Conservation (phyloP, 192 early-diverging fungal species). For the Dissophora globulifera region DNA sequence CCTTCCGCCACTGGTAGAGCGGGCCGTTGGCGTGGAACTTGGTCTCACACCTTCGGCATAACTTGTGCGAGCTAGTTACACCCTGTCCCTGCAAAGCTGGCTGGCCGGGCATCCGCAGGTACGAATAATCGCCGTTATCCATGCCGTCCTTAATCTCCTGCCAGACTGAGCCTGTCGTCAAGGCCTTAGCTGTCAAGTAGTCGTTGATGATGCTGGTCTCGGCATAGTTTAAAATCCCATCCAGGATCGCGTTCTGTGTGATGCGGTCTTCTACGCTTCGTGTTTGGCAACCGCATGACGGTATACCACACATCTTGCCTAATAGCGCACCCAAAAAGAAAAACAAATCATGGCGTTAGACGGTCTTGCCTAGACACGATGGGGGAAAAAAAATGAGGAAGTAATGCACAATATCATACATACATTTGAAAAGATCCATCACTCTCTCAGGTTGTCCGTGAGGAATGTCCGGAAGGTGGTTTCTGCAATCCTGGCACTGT, state of each 20-base stretch:
- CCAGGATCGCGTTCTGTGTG: background rate
- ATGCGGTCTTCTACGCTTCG: slow-evolving; percentile 25
- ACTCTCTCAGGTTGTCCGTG: background rate
- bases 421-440: slow-evolving; percentile 32
- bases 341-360: background rate
- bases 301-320: slow-evolving; percentile 44
- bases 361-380: background rate
- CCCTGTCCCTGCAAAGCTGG: background rate
- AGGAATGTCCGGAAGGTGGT: slow-evolving; percentile 18
- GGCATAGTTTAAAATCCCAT: slow-evolving; percentile 8
- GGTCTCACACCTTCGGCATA: slow-evolving; percentile 8
- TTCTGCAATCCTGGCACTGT: slow-evolving; percentile 18
- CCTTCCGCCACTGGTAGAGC: slow-evolving; percentile 40
- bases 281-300: slow-evolving; percentile 20
- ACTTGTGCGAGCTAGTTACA: slow-evolving; percentile 13
- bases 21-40: slow-evolving; percentile 34
- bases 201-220: slow-evolving; percentile 10
- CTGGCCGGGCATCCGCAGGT: slow-evolving; percentile 3
- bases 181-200: slow-evolving; percentile 6
- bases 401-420: background rate
- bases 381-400: background rate
- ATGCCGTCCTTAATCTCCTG: slow-evolving; percentile 30
- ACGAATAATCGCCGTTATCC: slow-evolving; percentile 17
- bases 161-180: slow-evolving; percentile 10
- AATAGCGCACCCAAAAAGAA: background rate